Evolutionary conservation across 2,329 filamentous ascomycete species (phyloP).

Genomic region (Rhynchosporium agropyri): DNA sequence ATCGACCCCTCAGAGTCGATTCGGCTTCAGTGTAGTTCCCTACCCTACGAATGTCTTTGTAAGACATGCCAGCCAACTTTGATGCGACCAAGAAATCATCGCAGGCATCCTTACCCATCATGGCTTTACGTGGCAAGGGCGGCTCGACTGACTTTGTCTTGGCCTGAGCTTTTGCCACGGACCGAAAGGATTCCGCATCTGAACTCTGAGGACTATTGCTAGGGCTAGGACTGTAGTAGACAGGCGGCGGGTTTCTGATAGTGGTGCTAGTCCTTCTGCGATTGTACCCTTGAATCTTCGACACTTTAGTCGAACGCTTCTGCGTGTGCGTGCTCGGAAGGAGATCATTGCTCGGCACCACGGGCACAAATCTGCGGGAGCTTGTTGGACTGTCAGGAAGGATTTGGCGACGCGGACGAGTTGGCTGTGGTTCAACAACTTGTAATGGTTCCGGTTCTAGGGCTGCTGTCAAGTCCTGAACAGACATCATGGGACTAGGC

Average conservation of each 20-base stretch:
- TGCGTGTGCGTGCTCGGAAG: slow-evolving; percentile 17
- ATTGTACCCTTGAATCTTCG: slow-evolving; percentile 9
- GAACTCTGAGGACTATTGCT: not conserved
- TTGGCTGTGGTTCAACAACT: slow-evolving; percentile 23
- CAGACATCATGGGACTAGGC: slow-evolving; percentile 19
- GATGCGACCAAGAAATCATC: slow-evolving; percentile 57
- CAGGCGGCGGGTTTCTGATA: not conserved
- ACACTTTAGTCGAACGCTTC: slow-evolving; percentile 22
- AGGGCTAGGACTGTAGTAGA: not conserved
- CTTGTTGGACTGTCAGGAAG: slow-evolving; percentile 29
- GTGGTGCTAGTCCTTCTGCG: slow-evolving; percentile 17
- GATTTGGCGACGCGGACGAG: slow-evolving; percentile 27
- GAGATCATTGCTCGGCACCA: slow-evolving; percentile 28
- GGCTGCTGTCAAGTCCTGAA: slow-evolving; percentile 23
- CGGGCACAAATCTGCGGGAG: slow-evolving; percentile 18
- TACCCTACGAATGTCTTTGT: slow-evolving; percentile 61
- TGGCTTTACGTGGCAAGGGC: slow-evolving; percentile 10
- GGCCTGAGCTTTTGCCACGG: slow-evolving; percentile 19
- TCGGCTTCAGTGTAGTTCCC: slow-evolving; percentile 66
- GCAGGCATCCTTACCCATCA: slow-evolving; percentile 42
- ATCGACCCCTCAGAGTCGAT: slow-evolving; percentile 71
- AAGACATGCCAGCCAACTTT: slow-evolving; percentile 61
- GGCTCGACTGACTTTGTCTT: slow-evolving; percentile 30
- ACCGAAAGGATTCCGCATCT: not conserved
- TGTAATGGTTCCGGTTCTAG: slow-evolving; percentile 19